Conservation (phyloP, 441 rosid species). For the Eruca vesicaria region DNA sequence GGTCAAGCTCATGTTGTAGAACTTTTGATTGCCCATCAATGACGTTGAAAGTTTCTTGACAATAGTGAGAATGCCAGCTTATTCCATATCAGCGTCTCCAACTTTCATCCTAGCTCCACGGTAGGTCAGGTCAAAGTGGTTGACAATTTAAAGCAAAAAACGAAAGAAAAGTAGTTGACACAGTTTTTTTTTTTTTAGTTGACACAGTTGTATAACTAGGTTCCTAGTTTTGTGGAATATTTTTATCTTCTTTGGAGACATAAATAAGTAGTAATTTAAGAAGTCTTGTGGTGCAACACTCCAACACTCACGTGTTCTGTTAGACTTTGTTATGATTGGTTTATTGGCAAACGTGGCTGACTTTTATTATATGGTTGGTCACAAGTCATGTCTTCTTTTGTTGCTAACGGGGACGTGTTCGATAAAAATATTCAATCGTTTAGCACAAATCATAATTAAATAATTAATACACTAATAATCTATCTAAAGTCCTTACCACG, state of each 20-base stretch:
- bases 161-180: neutral
- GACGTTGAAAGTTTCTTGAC: conserved; percentile 10
- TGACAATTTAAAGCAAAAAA: conserved; percentile 32
- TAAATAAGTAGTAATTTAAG: neutral
- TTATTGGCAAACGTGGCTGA: neutral
- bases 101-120: neutral
- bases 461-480: neutral
- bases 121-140: too few relatives aligned
- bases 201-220: neutral
- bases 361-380: neutral
- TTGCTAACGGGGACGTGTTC: neutral
- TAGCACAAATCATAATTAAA: neutral
- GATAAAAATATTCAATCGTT: neutral
- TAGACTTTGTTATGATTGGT: neutral
- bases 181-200: too few relatives aligned
- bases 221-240: neutral
- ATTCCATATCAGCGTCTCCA: conserved; percentile 4
- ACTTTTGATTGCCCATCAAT: neutral
- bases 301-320: neutral
- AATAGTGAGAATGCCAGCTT: neutral
- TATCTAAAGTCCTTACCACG: neutral
- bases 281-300: neutral
- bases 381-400: neutral
- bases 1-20: neutral
- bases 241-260: neutral